phyloP scores from a whole-genome alignment of 164 flowering plant species.

The Magnolia sinica region DNA sequence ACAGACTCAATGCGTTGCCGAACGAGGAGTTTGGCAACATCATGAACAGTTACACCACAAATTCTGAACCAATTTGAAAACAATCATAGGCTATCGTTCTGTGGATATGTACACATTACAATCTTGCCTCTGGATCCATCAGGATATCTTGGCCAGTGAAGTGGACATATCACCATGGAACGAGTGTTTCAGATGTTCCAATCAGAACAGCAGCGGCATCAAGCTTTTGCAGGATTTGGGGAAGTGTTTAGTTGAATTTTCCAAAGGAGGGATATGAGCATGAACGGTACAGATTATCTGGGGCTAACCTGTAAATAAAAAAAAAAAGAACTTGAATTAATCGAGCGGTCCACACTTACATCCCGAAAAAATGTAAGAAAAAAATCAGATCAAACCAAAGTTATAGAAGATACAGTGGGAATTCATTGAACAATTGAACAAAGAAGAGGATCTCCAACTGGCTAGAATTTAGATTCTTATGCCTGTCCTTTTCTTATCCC shows the following conservation, averaged over 20 bases:
- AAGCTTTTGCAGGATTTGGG: background rate
- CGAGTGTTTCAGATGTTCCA: background rate
- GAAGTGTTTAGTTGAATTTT: background rate
- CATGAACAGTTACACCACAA: constrained; percentile 2
- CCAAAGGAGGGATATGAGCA: constrained; percentile 6
- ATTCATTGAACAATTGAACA: too few relatives aligned
- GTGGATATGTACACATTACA: constrained; percentile 8
- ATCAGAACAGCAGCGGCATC: background rate
- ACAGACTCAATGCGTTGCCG: background rate
- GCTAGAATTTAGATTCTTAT: too few relatives aligned
- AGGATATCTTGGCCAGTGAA: background rate
- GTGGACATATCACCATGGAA: background rate
- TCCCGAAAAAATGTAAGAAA: background rate
- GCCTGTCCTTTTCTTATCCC: too few relatives aligned
- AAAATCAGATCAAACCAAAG: background rate
- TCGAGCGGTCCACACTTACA: background rate
- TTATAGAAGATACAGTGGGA: background rate
- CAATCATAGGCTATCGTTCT: background rate
- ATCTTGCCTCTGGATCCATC: background rate
- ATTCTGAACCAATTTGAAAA: background rate
- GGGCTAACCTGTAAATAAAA: constrained; percentile 19
- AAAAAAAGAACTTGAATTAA: constrained; percentile 6
- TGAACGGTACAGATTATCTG: background rate
- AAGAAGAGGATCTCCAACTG: too few relatives aligned
- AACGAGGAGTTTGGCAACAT: background rate